A percentile compares a stretch with the other conserved stretches of the same genome.
phyloP scores from a whole-genome alignment of 306 rosid genomes.

The Clitoria ternatea region DNA sequence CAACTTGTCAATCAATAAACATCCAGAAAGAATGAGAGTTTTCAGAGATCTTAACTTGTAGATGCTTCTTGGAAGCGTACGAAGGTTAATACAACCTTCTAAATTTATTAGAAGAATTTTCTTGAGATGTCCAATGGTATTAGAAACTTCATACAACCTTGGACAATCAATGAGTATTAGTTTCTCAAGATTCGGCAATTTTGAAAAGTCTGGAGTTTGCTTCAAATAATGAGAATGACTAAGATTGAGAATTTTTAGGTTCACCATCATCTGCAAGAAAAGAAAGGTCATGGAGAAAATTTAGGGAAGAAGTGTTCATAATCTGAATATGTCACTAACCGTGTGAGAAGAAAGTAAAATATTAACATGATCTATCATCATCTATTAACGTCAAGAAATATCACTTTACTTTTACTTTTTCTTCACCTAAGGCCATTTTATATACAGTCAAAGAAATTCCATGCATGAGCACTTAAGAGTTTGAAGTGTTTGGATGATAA shows the following conservation, averaged over 20 bases:
- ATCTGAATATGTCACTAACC: neutral
- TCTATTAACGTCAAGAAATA: neutral
- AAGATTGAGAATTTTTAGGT: constrained; percentile 21
- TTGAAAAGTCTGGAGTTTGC: no score
- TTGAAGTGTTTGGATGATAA: no score
- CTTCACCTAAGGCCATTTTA: no score
- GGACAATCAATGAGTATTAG: constrained; percentile 23
- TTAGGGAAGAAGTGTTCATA: neutral
- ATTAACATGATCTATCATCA: neutral
- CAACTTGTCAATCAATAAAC: no score
- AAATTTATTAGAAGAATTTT: constrained; percentile 10
- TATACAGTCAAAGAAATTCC: no score
- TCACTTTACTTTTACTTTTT: no score
- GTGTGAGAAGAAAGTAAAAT: neutral
- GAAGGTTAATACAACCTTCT: neutral
- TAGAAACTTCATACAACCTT: neutral
- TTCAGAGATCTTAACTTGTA: neutral
- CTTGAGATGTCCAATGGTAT: neutral
- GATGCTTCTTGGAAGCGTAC: constrained; percentile 14
- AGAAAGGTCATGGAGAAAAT: neutral
- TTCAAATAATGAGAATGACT: no score
- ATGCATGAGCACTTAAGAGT: no score
- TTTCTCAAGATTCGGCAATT: constrained; percentile 18
- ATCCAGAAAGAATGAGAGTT: constrained; percentile 1
- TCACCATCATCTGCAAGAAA: constrained; percentile 8